Percentiles rank a stretch among this genome's conserved stretches.
These are phyloP conservation scores for Quercus dentata DNA, from an alignment of 306 rosid species.

Conservation along the genomic window DNA sequence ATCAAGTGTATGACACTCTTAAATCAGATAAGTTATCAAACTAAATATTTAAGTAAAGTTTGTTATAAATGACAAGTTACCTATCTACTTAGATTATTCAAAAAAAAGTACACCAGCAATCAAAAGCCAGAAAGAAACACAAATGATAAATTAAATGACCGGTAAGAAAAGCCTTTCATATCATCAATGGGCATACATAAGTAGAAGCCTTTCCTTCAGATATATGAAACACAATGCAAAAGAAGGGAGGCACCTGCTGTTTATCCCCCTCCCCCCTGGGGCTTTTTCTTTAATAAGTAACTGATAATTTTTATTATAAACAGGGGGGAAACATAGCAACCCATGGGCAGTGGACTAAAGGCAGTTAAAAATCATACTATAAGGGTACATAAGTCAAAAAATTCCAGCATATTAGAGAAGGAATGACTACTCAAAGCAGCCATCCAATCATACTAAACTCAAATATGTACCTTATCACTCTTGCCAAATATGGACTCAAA, in stretches of 20 bases:
- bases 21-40: not conserved
- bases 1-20: conserved; percentile 10
- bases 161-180: not conserved
- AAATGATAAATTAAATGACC: not conserved
- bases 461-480: too few species aligned
- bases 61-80: not conserved
- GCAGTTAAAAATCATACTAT: too few species aligned
- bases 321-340: too few species aligned
- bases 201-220: not conserved
- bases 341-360: too few species aligned
- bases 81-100: not conserved
- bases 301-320: too few species aligned
- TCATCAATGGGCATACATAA: not conserved
- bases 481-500: not conserved
- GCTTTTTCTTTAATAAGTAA: too few species aligned
- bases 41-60: not conserved
- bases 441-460: too few species aligned
- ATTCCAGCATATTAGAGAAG: not conserved
- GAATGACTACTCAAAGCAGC: too few species aligned
- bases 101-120: not conserved
- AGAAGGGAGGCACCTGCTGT: not conserved
- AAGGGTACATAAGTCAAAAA: too few species aligned
- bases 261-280: not conserved
- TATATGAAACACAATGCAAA: not conserved
- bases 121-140: not conserved